phyloP scores from a whole-genome alignment of 1,284 basidiomycete species.

The Cryptococcus sp. region DNA sequence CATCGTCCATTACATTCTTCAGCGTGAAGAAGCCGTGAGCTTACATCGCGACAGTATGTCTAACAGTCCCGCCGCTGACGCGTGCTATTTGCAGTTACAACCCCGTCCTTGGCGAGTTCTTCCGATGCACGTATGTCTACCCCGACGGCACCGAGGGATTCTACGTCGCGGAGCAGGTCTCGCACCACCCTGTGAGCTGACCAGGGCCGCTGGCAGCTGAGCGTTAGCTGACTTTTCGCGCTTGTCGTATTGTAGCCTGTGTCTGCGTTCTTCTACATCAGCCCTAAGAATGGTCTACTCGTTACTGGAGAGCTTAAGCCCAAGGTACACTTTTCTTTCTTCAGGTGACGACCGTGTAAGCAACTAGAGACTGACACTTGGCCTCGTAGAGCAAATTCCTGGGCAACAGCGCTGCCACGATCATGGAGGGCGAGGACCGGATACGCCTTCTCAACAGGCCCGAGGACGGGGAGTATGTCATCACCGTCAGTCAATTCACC shows the following conservation, averaged over 20 bases:
- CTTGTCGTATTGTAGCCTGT: slow-evolving; percentile 57
- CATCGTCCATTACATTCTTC: neutral
- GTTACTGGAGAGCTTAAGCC: slow-evolving; percentile 93
- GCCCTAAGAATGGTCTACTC: slow-evolving; percentile 72
- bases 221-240: neutral
- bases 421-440: slow-evolving; percentile 94
- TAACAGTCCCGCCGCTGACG: neutral
- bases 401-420: slow-evolving; percentile 91
- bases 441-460: slow-evolving; percentile 73
- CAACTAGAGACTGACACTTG: neutral
- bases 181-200: slow-evolving; percentile 47
- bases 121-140: slow-evolving; percentile 93
- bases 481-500: slow-evolving; percentile 37
- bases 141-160: slow-evolving; percentile 85
- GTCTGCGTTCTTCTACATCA: slow-evolving; percentile 94
- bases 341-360: neutral
- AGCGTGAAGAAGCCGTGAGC: slow-evolving; percentile 93
- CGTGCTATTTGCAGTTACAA: slow-evolving; percentile 61
- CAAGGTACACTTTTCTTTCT: slow-evolving; percentile 56
- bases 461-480: slow-evolving; percentile 66
- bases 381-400: slow-evolving; percentile 70
- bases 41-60: neutral
- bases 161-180: slow-evolving; percentile 93
- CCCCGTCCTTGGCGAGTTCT: slow-evolving; percentile 95
- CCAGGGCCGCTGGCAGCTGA: neutral